These are phyloP conservation scores for Eimeria acervulina DNA, from an alignment of 169 alveolate genomes.

Conservation along the genomic window DNA sequence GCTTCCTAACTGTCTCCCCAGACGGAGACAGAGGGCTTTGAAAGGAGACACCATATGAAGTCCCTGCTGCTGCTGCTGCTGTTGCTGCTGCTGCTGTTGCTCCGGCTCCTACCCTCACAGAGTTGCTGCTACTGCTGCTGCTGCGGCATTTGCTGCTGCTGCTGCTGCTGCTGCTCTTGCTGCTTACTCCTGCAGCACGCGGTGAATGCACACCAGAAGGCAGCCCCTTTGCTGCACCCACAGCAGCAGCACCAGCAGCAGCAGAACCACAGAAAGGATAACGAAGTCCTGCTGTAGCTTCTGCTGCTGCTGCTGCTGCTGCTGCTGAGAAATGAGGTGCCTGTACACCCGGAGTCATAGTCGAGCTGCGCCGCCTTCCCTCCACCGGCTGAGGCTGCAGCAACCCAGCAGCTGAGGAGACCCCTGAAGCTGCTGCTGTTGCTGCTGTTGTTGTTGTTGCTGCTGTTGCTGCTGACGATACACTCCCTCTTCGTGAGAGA, in stretches of 20 bases:
- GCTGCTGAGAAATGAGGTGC: neutral
- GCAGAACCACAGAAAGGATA: neutral
- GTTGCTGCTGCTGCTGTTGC: neutral
- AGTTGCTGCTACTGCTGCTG: constrained; percentile 35
- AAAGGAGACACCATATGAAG: neutral
- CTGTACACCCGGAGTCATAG: no score
- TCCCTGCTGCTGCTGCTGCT: constrained; percentile 50
- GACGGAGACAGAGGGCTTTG: neutral
- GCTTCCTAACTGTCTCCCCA: neutral
- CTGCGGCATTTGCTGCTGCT: neutral
- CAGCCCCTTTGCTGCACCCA: neutral
- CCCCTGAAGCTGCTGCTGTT: no score
- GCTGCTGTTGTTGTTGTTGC: neutral
- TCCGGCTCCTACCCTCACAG: neutral
- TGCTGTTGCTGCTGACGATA: constrained; percentile 38
- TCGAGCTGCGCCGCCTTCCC: no score
- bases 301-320: neutral
- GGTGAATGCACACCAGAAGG: neutral
- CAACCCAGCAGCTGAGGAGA: neutral
- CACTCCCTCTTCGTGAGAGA: neutral
- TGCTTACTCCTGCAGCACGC: neutral
- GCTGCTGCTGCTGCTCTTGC: constrained; percentile 40
- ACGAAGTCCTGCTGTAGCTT: neutral
- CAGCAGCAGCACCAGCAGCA: constrained; percentile 46
- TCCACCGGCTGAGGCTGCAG: neutral